Evolutionary conservation across 2,329 filamentous ascomycete species (phyloP).

Genomic region (Cephalotrichum gorgonifer): DNA sequence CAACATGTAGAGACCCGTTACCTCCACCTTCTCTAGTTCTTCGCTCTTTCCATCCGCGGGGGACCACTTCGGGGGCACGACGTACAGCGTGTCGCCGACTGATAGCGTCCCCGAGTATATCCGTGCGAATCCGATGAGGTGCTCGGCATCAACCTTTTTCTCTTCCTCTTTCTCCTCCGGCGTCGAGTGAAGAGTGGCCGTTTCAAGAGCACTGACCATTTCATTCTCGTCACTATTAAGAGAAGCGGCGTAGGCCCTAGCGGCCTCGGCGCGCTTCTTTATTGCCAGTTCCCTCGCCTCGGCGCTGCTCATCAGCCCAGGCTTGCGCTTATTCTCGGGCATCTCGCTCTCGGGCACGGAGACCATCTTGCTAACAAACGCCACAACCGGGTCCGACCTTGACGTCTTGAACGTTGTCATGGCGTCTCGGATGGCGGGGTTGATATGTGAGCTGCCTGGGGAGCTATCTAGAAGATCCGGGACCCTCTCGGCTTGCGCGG

Average conservation of each 20-base stretch:
- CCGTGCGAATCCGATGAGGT: slow-evolving; percentile 87
- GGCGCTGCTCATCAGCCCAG: slow-evolving; percentile 68
- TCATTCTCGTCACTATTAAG: slow-evolving; percentile 32
- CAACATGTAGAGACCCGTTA: slow-evolving; percentile 84
- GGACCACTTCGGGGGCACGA: slow-evolving; percentile 86
- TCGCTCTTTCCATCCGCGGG: slow-evolving; percentile 66
- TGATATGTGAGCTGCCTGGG: slow-evolving; percentile 64
- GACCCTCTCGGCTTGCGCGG: slow-evolving; percentile 70
- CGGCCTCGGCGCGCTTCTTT: slow-evolving; percentile 82
- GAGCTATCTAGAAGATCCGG: slow-evolving; percentile 70
- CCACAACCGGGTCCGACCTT: slow-evolving; percentile 68
- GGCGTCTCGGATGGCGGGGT: slow-evolving; percentile 60
- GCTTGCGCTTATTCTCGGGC: slow-evolving; percentile 68
- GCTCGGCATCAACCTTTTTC: slow-evolving; percentile 63
- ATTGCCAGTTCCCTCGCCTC: slow-evolving; percentile 82
- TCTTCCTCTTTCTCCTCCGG: slow-evolving; percentile 34
- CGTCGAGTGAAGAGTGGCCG: slow-evolving; percentile 35
- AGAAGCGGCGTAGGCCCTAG: slow-evolving; percentile 58
- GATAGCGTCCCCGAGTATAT: slow-evolving; percentile 85
- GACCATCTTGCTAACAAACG: slow-evolving; percentile 98
- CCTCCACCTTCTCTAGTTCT: slow-evolving; percentile 69
- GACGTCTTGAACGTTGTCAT: slow-evolving; percentile 70
- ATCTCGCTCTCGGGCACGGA: slow-evolving; percentile 88
- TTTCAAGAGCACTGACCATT: slow-evolving; percentile 3
- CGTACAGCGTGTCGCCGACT: slow-evolving; percentile 84